Evolutionary conservation across 2,329 filamentous ascomycete species (phyloP).

Genomic region (Pseudocercospora musae): DNA sequence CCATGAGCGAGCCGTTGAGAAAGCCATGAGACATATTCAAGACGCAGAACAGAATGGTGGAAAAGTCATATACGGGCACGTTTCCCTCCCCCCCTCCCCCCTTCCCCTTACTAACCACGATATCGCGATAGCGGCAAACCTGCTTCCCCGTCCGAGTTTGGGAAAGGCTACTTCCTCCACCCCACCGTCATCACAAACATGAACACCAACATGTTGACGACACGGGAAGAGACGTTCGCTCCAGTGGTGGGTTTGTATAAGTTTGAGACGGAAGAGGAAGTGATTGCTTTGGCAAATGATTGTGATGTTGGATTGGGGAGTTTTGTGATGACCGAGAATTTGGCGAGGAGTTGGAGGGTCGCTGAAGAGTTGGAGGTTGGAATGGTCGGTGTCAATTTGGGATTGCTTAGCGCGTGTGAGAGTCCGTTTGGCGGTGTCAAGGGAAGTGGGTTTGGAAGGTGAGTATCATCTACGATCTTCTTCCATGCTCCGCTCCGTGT

Average conservation of each 20-base stretch:
- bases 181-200: slow-evolving; percentile 86
- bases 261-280: slow-evolving; percentile 85
- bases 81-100: background rate
- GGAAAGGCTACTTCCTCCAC: slow-evolving; percentile 72
- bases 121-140: background rate
- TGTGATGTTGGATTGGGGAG: slow-evolving; percentile 85
- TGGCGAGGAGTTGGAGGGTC: slow-evolving; percentile 58
- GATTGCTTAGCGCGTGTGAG: slow-evolving; percentile 35
- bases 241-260: slow-evolving; percentile 86
- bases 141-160: slow-evolving; percentile 1
- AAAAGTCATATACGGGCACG: slow-evolving; percentile 69
- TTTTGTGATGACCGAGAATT: slow-evolving; percentile 77
- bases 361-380: slow-evolving; percentile 74
- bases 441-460: slow-evolving; percentile 47
- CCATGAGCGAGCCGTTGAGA: slow-evolving; percentile 74
- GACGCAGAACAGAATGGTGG: slow-evolving; percentile 77
- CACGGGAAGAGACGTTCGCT: slow-evolving; percentile 89
- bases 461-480: no score
- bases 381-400: slow-evolving; percentile 70
- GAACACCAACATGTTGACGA: slow-evolving; percentile 79
- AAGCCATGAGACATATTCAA: slow-evolving; percentile 75
- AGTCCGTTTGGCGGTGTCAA: slow-evolving; percentile 41
- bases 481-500: background rate
- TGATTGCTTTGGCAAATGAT: slow-evolving; percentile 75
- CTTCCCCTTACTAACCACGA: background rate